phyloP scores from a whole-genome alignment of 1,284 basidiomycete species.

The Tilletia caries region DNA sequence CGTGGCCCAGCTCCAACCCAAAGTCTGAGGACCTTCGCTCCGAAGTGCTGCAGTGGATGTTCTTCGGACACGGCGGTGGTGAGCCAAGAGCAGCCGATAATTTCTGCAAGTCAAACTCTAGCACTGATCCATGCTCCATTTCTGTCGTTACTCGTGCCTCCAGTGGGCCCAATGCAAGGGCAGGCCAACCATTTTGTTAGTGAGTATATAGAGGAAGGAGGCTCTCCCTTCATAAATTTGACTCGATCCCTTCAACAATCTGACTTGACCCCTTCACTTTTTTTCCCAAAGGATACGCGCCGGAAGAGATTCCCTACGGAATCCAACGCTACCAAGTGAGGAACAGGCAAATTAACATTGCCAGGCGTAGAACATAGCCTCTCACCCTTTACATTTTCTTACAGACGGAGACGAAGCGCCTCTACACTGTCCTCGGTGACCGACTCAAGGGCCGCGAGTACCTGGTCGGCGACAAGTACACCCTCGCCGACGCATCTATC shows the following conservation, averaged over 20 bases:
- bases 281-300: not conserved
- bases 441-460: slow-evolving; percentile 35
- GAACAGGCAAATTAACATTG: not conserved
- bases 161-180: slow-evolving; percentile 33
- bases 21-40: slow-evolving; percentile 32
- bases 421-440: slow-evolving; percentile 35
- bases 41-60: slow-evolving; percentile 36
- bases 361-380: not conserved
- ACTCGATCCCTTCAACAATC: not conserved
- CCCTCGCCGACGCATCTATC: slow-evolving; percentile 34
- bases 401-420: slow-evolving; percentile 30
- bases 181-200: not conserved
- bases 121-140: not conserved
- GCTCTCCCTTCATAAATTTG: too few relatives aligned
- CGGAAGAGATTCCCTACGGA: slow-evolving; percentile 36
- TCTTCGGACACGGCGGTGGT: slow-evolving; percentile 19
- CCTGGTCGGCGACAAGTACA: slow-evolving; percentile 41
- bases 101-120: not conserved
- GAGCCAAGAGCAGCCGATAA: not conserved
- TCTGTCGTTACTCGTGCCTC: not conserved
- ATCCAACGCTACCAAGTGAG: slow-evolving; percentile 28
- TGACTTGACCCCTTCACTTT: not conserved
- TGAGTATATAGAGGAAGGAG: not conserved
- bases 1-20: slow-evolving; percentile 29
- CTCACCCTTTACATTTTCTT: not conserved